A percentile compares a stretch with the other conserved stretches of the same genome.
phyloP scores from a whole-genome alignment of 2,329 filamentous ascomycete genomes.

The Raffaelea albimanens region DNA sequence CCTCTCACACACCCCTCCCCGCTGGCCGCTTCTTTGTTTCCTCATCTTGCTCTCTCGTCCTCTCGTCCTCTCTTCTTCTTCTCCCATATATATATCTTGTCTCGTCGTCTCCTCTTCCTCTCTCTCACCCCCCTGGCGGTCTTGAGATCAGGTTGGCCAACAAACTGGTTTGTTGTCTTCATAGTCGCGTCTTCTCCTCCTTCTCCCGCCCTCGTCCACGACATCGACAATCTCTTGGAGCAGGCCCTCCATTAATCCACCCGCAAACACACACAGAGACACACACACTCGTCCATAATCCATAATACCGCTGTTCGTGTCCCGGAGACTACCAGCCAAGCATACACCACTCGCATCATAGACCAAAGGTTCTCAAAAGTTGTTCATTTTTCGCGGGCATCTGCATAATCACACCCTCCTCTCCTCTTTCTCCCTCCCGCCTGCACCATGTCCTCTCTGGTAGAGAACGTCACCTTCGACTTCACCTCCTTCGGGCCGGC shows the following conservation, averaged over 20 bases:
- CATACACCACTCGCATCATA: no score
- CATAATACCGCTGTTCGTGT: constrained; percentile 13
- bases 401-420: no score
- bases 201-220: constrained; percentile 13
- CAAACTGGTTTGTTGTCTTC: not conserved
- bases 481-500: constrained; percentile 46
- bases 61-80: constrained; percentile 3
- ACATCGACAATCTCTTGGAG: constrained; percentile 18
- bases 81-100: no score
- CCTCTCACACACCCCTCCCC: not conserved
- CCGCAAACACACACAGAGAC: no score
- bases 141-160: not conserved
- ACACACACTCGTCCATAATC: constrained; percentile 15
- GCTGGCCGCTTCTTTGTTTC: not conserved
- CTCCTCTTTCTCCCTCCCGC: not conserved
- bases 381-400: no score
- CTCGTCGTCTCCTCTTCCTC: not conserved
- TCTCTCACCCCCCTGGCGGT: not conserved
- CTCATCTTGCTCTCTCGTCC: constrained; percentile 1
- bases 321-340: constrained; percentile 1
- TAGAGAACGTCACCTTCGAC: constrained; percentile 53
- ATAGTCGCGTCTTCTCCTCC: not conserved
- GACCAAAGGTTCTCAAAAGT: no score
- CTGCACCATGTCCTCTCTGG: constrained; percentile 36
- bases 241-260: constrained; percentile 14